These are phyloP conservation scores for Myriosclerotinia duriaeana DNA, from an alignment of 2,329 filamentous ascomycete species.

Conservation along the genomic window DNA sequence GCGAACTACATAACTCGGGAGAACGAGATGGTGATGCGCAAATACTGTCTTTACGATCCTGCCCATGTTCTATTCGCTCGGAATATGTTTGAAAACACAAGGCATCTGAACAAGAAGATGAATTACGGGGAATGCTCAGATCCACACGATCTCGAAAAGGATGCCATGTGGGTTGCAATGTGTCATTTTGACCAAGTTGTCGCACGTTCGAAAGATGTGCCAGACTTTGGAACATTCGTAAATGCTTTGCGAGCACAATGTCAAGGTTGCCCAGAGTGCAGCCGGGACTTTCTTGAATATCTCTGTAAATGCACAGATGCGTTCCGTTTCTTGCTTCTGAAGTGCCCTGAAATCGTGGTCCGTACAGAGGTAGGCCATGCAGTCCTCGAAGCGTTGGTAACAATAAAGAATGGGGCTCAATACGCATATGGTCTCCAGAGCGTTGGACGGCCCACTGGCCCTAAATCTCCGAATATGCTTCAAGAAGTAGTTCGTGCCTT, in stretches of 20 bases:
- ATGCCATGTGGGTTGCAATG: conserved; percentile 56
- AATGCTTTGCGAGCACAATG: conserved; percentile 52
- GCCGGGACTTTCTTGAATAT: conserved; percentile 61
- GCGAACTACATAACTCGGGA: conserved; percentile 64
- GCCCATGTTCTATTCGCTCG: conserved; percentile 67
- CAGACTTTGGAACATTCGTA: conserved; percentile 59
- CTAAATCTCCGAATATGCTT: conserved; percentile 39
- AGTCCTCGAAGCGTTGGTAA: conserved; percentile 53
- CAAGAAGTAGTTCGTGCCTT: conserved; percentile 48
- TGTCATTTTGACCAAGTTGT: conserved; percentile 75
- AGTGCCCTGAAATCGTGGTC: conserved; percentile 56
- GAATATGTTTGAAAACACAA: conserved; percentile 59
- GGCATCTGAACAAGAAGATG: conserved; percentile 48
- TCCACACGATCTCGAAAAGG: conserved; percentile 49
- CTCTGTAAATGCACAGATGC: conserved; percentile 55
- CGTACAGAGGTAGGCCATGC: conserved; percentile 53
- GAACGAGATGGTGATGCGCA: conserved; percentile 71
- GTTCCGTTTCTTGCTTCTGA: conserved; percentile 65
- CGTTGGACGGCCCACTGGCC: conserved; percentile 34
- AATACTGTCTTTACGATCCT: conserved; percentile 77
- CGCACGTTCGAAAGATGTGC: conserved; percentile 66
- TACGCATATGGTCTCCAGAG: conserved; percentile 47
- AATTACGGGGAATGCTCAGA: conserved; percentile 51
- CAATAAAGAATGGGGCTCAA: conserved; percentile 52
- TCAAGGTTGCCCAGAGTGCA: conserved; percentile 53